These are phyloP conservation scores for Calonectria multiphialidica DNA, from an alignment of 2,329 filamentous ascomycete genomes.

Conservation along the genomic window DNA sequence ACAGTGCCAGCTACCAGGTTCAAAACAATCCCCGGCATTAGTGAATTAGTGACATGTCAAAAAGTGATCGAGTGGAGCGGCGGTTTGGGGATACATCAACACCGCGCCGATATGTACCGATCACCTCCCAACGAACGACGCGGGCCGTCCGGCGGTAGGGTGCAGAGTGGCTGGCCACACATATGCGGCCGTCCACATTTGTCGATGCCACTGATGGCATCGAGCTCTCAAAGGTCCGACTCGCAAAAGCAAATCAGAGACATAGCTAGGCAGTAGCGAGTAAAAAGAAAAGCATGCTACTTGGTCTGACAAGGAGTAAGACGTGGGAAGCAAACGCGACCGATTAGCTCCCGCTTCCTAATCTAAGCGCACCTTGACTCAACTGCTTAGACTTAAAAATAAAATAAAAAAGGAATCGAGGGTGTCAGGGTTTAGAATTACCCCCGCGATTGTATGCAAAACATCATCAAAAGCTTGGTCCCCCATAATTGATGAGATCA, in stretches of 20 bases:
- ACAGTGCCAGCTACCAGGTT: constrained; percentile 7
- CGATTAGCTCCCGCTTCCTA: background rate
- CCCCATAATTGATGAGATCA: background rate
- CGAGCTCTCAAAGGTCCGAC: background rate
- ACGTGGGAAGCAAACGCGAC: background rate
- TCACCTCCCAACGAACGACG: background rate
- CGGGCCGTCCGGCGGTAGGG: constrained; percentile 1
- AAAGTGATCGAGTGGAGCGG: background rate
- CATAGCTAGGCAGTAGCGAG: background rate
- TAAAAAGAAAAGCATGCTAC: background rate
- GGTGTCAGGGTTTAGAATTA: background rate
- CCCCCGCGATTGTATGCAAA: background rate
- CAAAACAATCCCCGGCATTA: background rate
- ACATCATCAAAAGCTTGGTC: background rate
- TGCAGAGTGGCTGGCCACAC: constrained; percentile 6
- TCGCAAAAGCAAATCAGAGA: background rate
- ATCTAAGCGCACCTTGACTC: background rate
- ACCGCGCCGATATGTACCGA: background rate
- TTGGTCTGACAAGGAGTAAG: background rate
- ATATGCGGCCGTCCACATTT: background rate
- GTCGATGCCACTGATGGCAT: background rate
- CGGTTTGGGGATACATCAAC: background rate
- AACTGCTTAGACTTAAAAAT: background rate
- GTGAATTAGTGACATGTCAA: background rate
- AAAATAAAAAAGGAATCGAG: background rate